phyloP scores from a whole-genome alignment of 1,139 yeast species.

The Kodamaea fungicola region DNA sequence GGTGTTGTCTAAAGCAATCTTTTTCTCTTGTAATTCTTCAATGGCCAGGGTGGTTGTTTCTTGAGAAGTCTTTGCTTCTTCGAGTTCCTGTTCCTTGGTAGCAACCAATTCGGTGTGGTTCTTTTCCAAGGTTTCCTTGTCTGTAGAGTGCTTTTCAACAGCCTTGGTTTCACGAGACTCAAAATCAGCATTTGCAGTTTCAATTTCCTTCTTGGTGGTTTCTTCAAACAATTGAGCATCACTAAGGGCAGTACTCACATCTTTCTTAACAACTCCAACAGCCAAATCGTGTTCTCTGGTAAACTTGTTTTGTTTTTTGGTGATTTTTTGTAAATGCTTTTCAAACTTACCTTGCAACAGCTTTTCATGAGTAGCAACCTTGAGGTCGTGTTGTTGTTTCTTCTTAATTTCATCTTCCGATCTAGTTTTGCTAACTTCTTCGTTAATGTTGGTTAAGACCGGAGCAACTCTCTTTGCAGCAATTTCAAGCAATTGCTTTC shows the following conservation, averaged over 20 bases:
- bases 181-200: constrained; percentile 43
- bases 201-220: constrained; percentile 40
- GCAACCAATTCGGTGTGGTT: constrained; percentile 48
- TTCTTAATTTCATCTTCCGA: constrained; percentile 46
- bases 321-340: constrained; percentile 38
- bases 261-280: constrained; percentile 28
- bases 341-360: constrained; percentile 42
- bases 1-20: constrained; percentile 36
- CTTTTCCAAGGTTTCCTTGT: constrained; percentile 41
- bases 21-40: constrained; percentile 42
- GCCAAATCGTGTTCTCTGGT: constrained; percentile 37
- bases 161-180: constrained; percentile 48
- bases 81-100: constrained; percentile 49
- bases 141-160: constrained; percentile 42
- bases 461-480: constrained; percentile 59
- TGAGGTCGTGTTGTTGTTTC: constrained; percentile 36
- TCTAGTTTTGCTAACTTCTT: constrained; percentile 47
- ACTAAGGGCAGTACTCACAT: constrained; percentile 29
- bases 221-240: constrained; percentile 37
- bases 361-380: constrained; percentile 40
- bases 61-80: constrained; percentile 45
- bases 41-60: constrained; percentile 44
- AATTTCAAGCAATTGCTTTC: constrained; percentile 52
- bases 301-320: constrained; percentile 39
- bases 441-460: constrained; percentile 48